Evolutionary conservation across 1,284 basidiomycete genomes (phyloP), one percentile per base, ranked within the genome.

Genomic region (Moesziomyces sp.): DNA sequence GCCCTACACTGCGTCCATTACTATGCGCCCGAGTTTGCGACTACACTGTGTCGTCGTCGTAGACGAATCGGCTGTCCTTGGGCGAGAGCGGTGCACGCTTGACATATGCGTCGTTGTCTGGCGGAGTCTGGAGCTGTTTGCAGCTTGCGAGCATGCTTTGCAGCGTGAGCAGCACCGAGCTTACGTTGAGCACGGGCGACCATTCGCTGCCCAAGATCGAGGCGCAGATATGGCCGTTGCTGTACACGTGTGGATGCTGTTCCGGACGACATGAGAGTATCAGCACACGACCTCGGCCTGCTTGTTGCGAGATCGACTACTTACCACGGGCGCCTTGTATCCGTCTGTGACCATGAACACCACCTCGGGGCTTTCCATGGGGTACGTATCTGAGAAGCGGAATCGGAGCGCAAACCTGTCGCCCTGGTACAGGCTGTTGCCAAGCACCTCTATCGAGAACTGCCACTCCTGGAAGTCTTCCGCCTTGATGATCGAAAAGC

Each of bases 81-180:
- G 79, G 77, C 4, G 72, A 76, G 44, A 77, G 40, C 8, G 81
- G 81, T 2, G 80, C 80, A 21, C 61, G 65, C 23, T 74, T 73
- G 46, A 81, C 76, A 51, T 83, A 83, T 13, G 73, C 49, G 26
- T 81, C 79, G 57, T 83, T 82, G 53, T 80, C 82, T 28, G 72
- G 74, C 24, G 82, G 82, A 40, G 63, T 50, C 52, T 81, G 72
- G 19, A 79, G 73, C 56, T 77, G 74, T 46, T 80, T 83, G 38
- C 75, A 78, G 50, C 74, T 78, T 13, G 82, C 82, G 0, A 83
- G 75, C 82, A 83, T 83, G 70, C 77, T 80, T 55, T 83, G 82
- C 10, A 83, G 58, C 5, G 77, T 81, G 49, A 83, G 53, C 16
- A 82, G 76, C 26, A 83, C 68, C 52, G 73, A 74, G 53, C 69